Conservation (phyloP, 2,329 filamentous ascomycete genomes). For the Arachnopeziza araneosa region DNA sequence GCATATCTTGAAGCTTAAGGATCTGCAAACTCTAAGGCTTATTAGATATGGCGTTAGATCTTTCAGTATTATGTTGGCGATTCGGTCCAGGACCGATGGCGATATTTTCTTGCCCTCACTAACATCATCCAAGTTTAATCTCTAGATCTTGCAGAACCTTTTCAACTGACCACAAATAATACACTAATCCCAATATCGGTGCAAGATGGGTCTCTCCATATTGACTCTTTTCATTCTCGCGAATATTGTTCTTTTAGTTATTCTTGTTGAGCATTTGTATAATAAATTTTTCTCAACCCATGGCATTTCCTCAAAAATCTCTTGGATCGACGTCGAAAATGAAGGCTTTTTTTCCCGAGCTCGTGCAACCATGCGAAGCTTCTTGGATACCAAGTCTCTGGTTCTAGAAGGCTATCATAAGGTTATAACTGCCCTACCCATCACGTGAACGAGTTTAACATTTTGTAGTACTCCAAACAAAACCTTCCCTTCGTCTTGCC, state of each 20-base stretch:
- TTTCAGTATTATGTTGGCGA: no score
- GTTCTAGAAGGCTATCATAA: slow-evolving; percentile 18
- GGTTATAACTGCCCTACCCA: slow-evolving; percentile 5
- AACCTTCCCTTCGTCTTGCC: slow-evolving; percentile 39
- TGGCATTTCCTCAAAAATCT: slow-evolving; percentile 9
- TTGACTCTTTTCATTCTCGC: background rate
- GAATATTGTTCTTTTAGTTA: background rate
- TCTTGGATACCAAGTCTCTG: slow-evolving; percentile 16
- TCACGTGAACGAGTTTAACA: background rate
- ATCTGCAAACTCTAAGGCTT: no score
- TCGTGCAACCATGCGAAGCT: slow-evolving; percentile 12
- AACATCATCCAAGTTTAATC: no score
- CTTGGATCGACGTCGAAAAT: slow-evolving; percentile 15
- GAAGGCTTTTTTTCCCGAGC: slow-evolving; percentile 9
- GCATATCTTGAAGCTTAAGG: no score
- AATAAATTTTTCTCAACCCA: slow-evolving; percentile 13
- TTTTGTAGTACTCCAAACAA: slow-evolving; percentile 36
- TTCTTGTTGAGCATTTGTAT: slow-evolving; percentile 4
- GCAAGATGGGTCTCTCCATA: background rate
- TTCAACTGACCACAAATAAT: no score
- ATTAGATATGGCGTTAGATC: no score
- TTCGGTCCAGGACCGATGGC: no score
- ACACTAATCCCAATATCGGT: no score
- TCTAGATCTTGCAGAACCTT: no score
- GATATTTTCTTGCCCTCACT: no score